Evolutionary conservation across 176 grass and related monocot genomes (phyloP).

Genomic region (Carex littledalei): DNA sequence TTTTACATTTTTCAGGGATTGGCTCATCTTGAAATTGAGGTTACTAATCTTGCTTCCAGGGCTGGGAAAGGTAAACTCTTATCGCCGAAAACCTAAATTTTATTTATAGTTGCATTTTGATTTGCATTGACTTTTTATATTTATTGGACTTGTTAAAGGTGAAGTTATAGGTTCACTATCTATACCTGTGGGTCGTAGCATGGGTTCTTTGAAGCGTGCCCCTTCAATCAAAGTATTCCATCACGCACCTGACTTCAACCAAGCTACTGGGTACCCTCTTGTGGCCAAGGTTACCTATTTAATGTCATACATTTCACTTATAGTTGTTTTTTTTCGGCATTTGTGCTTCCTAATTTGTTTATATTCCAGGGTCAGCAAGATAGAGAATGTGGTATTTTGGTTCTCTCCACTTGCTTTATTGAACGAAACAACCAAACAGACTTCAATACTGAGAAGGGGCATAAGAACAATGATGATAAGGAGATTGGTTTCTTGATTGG

Average conservation of each 20-base stretch:
- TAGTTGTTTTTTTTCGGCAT: slow-evolving; percentile 7
- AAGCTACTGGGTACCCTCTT: slow-evolving; percentile 56
- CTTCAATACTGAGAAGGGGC: slow-evolving; percentile 44
- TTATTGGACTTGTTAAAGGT: slow-evolving; percentile 38
- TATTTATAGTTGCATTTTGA: slow-evolving; percentile 2
- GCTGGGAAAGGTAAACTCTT: slow-evolving; percentile 74
- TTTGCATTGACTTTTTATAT: neutral
- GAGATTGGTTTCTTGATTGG: slow-evolving; percentile 82
- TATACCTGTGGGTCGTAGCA: slow-evolving; percentile 66
- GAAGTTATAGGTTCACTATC: slow-evolving; percentile 88
- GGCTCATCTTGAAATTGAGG: slow-evolving; percentile 91
- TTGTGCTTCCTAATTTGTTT: slow-evolving; percentile 7
- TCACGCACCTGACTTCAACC: slow-evolving; percentile 50
- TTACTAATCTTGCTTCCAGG: slow-evolving; percentile 92
- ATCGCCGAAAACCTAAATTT: neutral
- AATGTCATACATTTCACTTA: neutral
- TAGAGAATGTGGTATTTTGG: slow-evolving; percentile 42
- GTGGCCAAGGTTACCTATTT: slow-evolving; percentile 53
- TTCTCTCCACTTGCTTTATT: slow-evolving; percentile 77
- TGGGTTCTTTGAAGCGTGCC: slow-evolving; percentile 70
- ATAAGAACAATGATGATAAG: slow-evolving; percentile 33
- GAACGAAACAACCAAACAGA: slow-evolving; percentile 66
- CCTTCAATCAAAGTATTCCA: slow-evolving; percentile 80
- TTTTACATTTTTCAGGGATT: slow-evolving; percentile 53
- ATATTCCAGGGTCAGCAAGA: slow-evolving; percentile 48